Percentiles rank a stretch among this genome's conserved stretches.
Conservation (phyloP, 805 yeast species). For the Naumovozyma castellii region DNA sequence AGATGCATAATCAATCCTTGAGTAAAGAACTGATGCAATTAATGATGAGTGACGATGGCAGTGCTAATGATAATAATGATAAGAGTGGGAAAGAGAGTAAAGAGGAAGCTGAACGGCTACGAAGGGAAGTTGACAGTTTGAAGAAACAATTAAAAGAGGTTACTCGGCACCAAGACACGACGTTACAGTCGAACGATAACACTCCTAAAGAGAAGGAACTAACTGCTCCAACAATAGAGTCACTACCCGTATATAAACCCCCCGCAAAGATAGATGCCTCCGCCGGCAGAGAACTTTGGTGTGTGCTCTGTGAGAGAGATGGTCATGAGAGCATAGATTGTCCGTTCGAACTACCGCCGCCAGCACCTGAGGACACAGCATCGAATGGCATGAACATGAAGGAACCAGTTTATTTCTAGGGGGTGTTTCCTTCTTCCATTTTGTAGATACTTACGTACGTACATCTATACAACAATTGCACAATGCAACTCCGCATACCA, state of each 20-base stretch:
- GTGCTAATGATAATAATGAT: constrained; percentile 4
- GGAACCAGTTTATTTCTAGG: neutral
- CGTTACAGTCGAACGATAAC: constrained; percentile 1
- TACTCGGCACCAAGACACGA: constrained; percentile 2
- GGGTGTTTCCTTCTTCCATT: neutral
- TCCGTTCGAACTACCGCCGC: constrained; percentile 34
- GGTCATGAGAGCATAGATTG: constrained; percentile 87
- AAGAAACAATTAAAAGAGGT: constrained; percentile 27
- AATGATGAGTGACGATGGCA: constrained; percentile 15
- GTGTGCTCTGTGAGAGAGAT: constrained; percentile 83
- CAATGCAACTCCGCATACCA: neutral
- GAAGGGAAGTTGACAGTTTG: constrained; percentile 18
- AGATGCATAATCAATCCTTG: constrained; percentile 22
- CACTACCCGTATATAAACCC: constrained; percentile 25
- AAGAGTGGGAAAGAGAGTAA: constrained; percentile 3
- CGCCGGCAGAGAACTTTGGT: constrained; percentile 72
- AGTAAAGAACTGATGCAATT: constrained; percentile 18
- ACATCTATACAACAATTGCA: too few relatives aligned
- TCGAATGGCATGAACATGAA: neutral
- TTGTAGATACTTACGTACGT: neutral
- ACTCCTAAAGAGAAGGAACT: too few relatives aligned
- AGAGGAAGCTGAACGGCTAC: neutral
- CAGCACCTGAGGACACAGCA: neutral
- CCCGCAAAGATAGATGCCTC: constrained; percentile 40
- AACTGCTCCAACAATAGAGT: too few relatives aligned